phyloP scores from a whole-genome alignment of 257 asterid genomes.

The Fraxinus anomala region DNA sequence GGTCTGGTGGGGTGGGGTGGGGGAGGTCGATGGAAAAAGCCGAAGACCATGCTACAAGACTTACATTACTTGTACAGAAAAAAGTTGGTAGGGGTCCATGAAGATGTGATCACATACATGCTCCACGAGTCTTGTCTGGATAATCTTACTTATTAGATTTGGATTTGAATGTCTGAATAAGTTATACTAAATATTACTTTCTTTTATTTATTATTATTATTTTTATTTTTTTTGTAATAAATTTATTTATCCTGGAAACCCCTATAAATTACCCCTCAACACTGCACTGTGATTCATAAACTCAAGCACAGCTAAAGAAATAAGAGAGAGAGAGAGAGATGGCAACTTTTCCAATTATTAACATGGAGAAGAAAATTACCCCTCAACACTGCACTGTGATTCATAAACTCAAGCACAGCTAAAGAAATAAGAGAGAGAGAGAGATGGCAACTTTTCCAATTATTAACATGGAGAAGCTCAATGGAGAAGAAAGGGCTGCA shows the following conservation, averaged over 20 bases:
- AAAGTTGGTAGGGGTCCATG: slow-evolving; percentile 21
- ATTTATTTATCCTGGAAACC: background rate
- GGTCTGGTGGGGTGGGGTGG: too few relatives aligned
- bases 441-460: slow-evolving; percentile 60
- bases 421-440: background rate
- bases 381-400: background rate
- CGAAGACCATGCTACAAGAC: background rate
- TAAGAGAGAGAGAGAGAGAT: slow-evolving; percentile 21
- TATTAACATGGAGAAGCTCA: slow-evolving; percentile 58
- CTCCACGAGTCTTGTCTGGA: slow-evolving; percentile 37
- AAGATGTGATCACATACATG: slow-evolving; percentile 38
- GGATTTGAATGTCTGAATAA: background rate
- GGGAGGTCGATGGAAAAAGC: background rate
- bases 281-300: too few relatives aligned
- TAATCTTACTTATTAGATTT: background rate
- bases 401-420: background rate
- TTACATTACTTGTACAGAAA: too few relatives aligned
- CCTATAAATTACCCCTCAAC: slow-evolving; percentile 63
- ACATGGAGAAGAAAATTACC: slow-evolving; percentile 58
- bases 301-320: background rate
- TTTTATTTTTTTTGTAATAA: slow-evolving; percentile 4
- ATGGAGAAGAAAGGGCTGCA: slow-evolving; percentile 56
- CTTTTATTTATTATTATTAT: background rate
- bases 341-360: slow-evolving; percentile 59
- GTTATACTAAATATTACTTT: background rate